Evolutionary conservation across 2,329 filamentous ascomycete species (phyloP).

Genomic region (Penicillium sp.): DNA sequence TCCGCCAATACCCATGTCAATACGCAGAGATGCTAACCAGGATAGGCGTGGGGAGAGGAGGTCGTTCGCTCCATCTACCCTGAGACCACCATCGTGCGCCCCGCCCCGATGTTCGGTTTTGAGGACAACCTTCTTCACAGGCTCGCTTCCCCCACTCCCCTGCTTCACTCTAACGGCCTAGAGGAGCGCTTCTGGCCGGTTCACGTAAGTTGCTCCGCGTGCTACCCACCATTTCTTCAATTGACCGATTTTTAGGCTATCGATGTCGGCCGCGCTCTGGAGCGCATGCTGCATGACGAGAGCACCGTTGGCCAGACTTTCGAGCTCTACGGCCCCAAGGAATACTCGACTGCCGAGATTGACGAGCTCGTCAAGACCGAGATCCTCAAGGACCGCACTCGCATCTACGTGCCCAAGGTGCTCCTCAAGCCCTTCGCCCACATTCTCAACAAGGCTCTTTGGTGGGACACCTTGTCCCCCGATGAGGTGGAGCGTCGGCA

Average conservation of each 20-base stretch:
- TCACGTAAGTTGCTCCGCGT: constrained; percentile 58
- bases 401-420: constrained; percentile 83
- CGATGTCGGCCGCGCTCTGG: constrained; percentile 83
- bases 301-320: constrained; percentile 83
- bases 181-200: constrained; percentile 85
- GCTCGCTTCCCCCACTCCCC: constrained; percentile 71
- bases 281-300: constrained; percentile 87
- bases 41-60: constrained; percentile 69
- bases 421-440: constrained; percentile 70
- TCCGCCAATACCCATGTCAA: no score
- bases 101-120: constrained; percentile 88
- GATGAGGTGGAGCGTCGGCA: constrained; percentile 91
- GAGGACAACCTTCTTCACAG: constrained; percentile 88
- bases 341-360: constrained; percentile 86
- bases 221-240: neutral
- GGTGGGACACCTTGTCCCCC: constrained; percentile 79
- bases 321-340: constrained; percentile 88
- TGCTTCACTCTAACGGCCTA: constrained; percentile 91
- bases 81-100: constrained; percentile 93
- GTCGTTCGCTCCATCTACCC: constrained; percentile 85
- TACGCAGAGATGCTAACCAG: constrained; percentile 10
- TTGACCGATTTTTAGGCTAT: constrained; percentile 57
- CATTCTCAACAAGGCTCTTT: constrained; percentile 73
- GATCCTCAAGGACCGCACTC: constrained; percentile 81
- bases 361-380: constrained; percentile 83